These are phyloP conservation scores for Benincasa hispida DNA, from an alignment of 306 rosid species.

Conservation along the genomic window DNA sequence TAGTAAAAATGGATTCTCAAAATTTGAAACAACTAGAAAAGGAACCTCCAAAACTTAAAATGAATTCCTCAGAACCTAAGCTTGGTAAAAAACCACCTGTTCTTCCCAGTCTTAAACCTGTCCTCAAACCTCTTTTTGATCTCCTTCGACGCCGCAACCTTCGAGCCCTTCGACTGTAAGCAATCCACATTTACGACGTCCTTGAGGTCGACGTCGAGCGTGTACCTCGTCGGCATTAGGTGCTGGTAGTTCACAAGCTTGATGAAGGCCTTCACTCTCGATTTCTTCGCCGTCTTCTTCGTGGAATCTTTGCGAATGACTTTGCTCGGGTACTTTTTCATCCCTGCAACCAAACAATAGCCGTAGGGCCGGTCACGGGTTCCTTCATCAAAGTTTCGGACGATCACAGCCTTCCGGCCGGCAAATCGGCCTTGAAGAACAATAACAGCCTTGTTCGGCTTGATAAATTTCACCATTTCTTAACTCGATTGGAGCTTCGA, in stretches of 20 bases:
- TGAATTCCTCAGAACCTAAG: constrained; percentile 25
- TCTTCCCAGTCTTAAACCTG: constrained; percentile 40
- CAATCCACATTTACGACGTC: constrained; percentile 24
- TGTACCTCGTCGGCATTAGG: constrained; percentile 36
- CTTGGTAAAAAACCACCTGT: constrained; percentile 44
- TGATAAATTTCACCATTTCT: constrained; percentile 33
- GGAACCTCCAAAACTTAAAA: not conserved
- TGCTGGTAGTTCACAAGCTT: constrained; percentile 40
- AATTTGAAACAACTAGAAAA: not conserved
- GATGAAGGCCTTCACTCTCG: constrained; percentile 33
- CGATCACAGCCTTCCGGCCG: constrained; percentile 37
- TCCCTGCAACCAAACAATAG: constrained; percentile 39
- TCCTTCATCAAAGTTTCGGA: constrained; percentile 34
- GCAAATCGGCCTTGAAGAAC: constrained; percentile 40
- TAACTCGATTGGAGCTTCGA: not conserved
- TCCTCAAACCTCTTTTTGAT: constrained; percentile 34
- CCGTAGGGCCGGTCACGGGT: constrained; percentile 37
- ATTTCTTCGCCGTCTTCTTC: constrained; percentile 41
- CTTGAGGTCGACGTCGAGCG: constrained; percentile 37
- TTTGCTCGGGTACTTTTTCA: constrained; percentile 33
- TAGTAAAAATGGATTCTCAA: not conserved
- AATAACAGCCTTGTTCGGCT: constrained; percentile 35
- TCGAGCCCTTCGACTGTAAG: constrained; percentile 24
- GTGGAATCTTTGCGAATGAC: constrained; percentile 37
- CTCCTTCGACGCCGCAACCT: constrained; percentile 33